Evolutionary conservation across 371 early-diverging fungal genomes (phyloP).

Genomic region (Lichtheimia ramosa): DNA sequence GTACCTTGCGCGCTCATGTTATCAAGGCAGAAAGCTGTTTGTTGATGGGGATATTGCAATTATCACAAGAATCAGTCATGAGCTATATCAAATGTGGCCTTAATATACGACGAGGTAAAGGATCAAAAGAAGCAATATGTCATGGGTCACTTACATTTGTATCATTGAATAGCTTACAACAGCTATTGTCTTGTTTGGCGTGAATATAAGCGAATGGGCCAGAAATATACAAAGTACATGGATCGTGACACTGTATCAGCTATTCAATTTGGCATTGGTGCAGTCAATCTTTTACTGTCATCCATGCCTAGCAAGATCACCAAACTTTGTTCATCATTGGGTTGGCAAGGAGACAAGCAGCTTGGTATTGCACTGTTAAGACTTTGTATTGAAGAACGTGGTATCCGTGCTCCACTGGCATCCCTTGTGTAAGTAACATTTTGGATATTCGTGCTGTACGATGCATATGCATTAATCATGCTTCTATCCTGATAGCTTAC

Average conservation of each 20-base stretch:
- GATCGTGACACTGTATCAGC: slow-evolving; percentile 48
- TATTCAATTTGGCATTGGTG: slow-evolving; percentile 56
- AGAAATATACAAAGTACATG: slow-evolving; percentile 36
- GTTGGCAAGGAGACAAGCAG: slow-evolving; percentile 60
- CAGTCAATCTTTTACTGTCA: slow-evolving; percentile 58
- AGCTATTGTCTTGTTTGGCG: slow-evolving; percentile 52
- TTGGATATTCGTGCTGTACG: no score
- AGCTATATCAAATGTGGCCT: slow-evolving; percentile 64
- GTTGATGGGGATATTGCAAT: slow-evolving; percentile 54
- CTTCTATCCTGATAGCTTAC: slow-evolving; percentile 14
- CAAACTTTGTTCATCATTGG: slow-evolving; percentile 55
- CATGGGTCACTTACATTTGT: background rate
- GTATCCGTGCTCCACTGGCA: slow-evolving; percentile 59
- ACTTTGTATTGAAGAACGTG: slow-evolving; percentile 51
- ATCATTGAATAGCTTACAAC: slow-evolving; percentile 28
- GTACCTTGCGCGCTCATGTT: slow-evolving; percentile 59
- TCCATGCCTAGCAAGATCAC: slow-evolving; percentile 59
- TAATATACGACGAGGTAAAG: slow-evolving; percentile 63
- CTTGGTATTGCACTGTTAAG: slow-evolving; percentile 59
- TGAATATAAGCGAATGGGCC: slow-evolving; percentile 51
- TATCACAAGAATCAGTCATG: slow-evolving; percentile 55
- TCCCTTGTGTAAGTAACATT: slow-evolving; percentile 46
- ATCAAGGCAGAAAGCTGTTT: slow-evolving; percentile 59
- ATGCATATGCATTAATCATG: background rate
- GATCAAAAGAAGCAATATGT: background rate